Conservation (phyloP, 345 rosid genomes). For the Syzygium aromaticum region DNA sequence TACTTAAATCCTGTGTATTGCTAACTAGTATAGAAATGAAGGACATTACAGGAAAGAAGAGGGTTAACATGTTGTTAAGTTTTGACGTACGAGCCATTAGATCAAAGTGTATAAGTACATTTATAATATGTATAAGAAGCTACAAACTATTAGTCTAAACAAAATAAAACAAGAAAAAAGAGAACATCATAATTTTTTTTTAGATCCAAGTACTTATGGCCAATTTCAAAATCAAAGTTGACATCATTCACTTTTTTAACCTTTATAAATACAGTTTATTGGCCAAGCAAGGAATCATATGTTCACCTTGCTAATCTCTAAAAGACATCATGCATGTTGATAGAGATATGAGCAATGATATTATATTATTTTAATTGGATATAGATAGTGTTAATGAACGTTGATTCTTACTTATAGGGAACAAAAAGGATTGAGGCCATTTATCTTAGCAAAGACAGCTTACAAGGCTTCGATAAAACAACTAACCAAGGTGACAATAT, state of each 20-base stretch:
- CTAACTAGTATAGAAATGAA: no score
- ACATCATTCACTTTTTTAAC: no score
- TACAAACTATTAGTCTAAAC: no score
- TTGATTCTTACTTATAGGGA: not conserved
- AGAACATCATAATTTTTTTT: no score
- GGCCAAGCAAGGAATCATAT: not conserved
- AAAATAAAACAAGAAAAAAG: no score
- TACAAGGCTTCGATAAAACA: fast-evolving
- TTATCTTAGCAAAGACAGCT: not conserved
- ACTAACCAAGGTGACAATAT: not conserved
- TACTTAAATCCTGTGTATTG: not conserved
- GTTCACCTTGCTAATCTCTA: not conserved
- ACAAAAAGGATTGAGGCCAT: not conserved
- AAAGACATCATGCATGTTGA: not conserved
- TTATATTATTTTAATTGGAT: not conserved
- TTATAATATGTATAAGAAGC: not conserved
- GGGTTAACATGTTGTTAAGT: no score
- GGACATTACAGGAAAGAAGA: not conserved
- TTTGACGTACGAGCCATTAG: no score
- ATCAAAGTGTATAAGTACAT: not conserved
- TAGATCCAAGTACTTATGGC: no score
- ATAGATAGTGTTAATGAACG: not conserved
- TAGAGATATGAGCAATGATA: not conserved
- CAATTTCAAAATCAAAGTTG: no score
- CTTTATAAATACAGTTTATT: not conserved